phyloP scores from a whole-genome alignment of 1,284 basidiomycete genomes.

The Melampsora larici-populina region DNA sequence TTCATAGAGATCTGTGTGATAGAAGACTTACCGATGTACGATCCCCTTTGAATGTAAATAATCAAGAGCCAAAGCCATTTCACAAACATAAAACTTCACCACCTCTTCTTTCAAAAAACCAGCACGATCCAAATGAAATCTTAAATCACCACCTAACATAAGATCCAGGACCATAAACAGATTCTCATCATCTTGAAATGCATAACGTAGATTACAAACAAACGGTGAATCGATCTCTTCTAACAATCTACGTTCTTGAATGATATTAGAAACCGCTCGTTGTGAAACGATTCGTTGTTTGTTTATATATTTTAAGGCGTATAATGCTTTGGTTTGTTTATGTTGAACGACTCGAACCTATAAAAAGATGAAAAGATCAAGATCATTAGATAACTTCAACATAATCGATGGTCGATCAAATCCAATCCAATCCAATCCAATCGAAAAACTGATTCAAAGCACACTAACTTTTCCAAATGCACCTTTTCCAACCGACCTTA shows the following conservation, averaged over 20 bases:
- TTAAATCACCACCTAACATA: slow-evolving; percentile 90
- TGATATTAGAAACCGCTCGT: slow-evolving; percentile 94
- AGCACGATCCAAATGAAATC: slow-evolving; percentile 84
- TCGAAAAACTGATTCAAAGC: neutral
- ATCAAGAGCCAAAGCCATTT: slow-evolving; percentile 76
- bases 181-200: slow-evolving; percentile 96
- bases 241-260: too few species aligned
- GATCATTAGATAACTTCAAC: too few species aligned
- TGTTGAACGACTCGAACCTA: slow-evolving; percentile 57
- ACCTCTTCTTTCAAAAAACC: slow-evolving; percentile 72
- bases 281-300: slow-evolving; percentile 79
- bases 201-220: slow-evolving; percentile 88
- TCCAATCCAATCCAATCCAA: too few species aligned
- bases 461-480: slow-evolving; percentile 87
- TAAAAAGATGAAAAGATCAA: too few species aligned
- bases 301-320: slow-evolving; percentile 99
- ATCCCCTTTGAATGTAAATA: slow-evolving; percentile 89
- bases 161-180: slow-evolving; percentile 96
- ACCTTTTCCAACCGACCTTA: slow-evolving; percentile 92
- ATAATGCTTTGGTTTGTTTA: slow-evolving; percentile 90
- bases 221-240: slow-evolving; percentile 90
- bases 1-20: slow-evolving; percentile 32
- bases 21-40: slow-evolving; percentile 74
- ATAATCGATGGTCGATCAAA: too few species aligned
- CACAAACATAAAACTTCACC: slow-evolving; percentile 85